A percentile compares a stretch with the other conserved stretches of the same genome.
phyloP scores from a whole-genome alignment of 306 rosid species.

The Inga laurina region DNA sequence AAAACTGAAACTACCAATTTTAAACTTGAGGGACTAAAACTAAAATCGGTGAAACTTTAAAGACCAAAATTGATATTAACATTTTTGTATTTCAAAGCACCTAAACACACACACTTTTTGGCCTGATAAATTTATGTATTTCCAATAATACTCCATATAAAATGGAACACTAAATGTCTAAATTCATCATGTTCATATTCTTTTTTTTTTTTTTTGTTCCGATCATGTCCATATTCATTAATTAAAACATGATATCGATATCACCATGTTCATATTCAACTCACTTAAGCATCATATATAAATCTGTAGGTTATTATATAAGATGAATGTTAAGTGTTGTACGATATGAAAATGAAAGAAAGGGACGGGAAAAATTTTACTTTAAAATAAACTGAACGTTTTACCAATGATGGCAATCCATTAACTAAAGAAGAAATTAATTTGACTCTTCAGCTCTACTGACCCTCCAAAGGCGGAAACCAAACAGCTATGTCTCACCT shows the following conservation, averaged over 20 bases:
- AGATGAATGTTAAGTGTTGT: neutral
- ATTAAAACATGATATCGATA: neutral
- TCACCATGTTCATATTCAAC: neutral
- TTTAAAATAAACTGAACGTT: neutral
- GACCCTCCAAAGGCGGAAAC: neutral
- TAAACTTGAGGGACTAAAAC: no score
- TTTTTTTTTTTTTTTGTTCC: no score
- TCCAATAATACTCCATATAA: neutral
- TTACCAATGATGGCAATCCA: neutral
- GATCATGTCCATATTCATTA: neutral
- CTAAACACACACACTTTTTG: neutral
- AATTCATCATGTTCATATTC: no score
- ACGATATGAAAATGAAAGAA: neutral
- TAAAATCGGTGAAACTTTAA: no score
- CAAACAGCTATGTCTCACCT: neutral
- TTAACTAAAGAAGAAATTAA: neutral
- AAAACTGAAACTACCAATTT: no score
- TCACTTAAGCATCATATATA: neutral
- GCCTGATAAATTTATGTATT: no score
- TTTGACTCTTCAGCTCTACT: neutral
- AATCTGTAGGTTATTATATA: neutral
- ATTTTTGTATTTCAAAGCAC: no score
- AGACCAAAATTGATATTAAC: no score
- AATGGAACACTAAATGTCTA: no score
- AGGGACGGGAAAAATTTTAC: neutral